These are phyloP conservation scores for Candida ortonii DNA, from an alignment of 805 yeast genomes.

Conservation along the genomic window DNA sequence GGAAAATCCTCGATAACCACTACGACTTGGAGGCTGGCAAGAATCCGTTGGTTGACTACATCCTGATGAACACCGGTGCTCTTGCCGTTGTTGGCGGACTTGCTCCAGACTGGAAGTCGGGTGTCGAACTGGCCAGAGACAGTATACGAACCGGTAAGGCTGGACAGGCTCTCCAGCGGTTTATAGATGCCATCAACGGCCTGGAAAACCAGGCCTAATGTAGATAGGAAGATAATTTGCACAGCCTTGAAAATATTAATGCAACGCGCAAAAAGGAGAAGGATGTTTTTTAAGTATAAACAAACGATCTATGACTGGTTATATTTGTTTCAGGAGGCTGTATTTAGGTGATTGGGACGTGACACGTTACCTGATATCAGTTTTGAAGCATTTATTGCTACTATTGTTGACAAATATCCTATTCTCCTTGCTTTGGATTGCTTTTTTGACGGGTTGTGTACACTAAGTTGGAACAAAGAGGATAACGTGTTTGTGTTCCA, in stretches of 20 bases:
- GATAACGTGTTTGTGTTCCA: slow-evolving; percentile 9
- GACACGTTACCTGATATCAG: no score
- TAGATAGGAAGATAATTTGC: no score
- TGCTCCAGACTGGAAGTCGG: slow-evolving; percentile 68
- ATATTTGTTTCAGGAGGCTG: no score
- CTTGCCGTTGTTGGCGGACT: slow-evolving; percentile 74
- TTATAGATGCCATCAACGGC: slow-evolving; percentile 39
- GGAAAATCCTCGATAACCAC: slow-evolving; percentile 42
- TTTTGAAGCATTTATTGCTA: no score
- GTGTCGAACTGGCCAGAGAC: slow-evolving; percentile 68
- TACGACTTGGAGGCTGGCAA: slow-evolving; percentile 40
- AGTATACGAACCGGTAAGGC: slow-evolving; percentile 73
- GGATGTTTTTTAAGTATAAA: no score
- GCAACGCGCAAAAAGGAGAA: slow-evolving; percentile 15
- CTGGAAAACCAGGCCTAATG: slow-evolving; percentile 5
- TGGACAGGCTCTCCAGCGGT: slow-evolving; percentile 50
- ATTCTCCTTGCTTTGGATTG: no score
- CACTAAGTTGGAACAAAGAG: no score
- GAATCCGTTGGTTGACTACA: slow-evolving; percentile 80
- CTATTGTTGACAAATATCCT: no score
- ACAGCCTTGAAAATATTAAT: background rate
- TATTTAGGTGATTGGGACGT: no score
- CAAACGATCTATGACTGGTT: no score
- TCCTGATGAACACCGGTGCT: slow-evolving; percentile 86
- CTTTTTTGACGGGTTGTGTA: no score